Evolutionary conservation across 495 filamentous ascomycete genomes (phyloP), one percentile per base, ranked within the genome.

Genomic region (Hypoxylon lienhwacheense): DNA sequence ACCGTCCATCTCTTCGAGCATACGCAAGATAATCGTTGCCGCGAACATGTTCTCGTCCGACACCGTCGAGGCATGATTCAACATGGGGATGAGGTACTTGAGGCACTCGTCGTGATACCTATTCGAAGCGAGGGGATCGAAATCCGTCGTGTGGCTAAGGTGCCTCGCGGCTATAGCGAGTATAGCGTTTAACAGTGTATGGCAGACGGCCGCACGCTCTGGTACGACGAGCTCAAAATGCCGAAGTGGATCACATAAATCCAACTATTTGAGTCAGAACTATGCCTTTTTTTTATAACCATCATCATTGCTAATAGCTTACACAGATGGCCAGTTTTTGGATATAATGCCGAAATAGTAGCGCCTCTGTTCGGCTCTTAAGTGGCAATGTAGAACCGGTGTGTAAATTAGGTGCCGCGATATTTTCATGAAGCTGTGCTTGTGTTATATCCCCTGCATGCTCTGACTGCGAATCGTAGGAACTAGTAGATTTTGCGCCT

Each of bases 1-100:
- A 79, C 80, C 74, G 47, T 83, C 77, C 59, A 83, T 81, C 55
- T 85, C 83, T 66, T 85, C 80, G 8, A 83, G 63, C 31, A 84
- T 76, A 12, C 82, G 74, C 15, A 85, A 70, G 45, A 86, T 84
- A 5, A 86, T 80, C 2, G 75, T 79, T 2, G 82, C 79, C 3
- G 81, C 81, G 36, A 86, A 77, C 3, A 83, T 70, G 31, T 85
- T 78, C 51, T 82, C 81, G 43, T 84, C 81, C 12, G 73, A 70
- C 7, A 84, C 72, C 6, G 77, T 78, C 1, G 79, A 72, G 14
- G 73, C 67, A 24, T 82, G 67, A 55, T 77, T 63, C 22, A 78
- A 63, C 55, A 75, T 70, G 0, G 76, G 54, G 6, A 79, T 83
- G 1, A 82, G 71, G 21, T 73, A 58, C 14, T 72, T 71, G 4